These are phyloP conservation scores for Termitomyces sp. DNA, from an alignment of 768 basidiomycete genomes.

Conservation along the genomic window DNA sequence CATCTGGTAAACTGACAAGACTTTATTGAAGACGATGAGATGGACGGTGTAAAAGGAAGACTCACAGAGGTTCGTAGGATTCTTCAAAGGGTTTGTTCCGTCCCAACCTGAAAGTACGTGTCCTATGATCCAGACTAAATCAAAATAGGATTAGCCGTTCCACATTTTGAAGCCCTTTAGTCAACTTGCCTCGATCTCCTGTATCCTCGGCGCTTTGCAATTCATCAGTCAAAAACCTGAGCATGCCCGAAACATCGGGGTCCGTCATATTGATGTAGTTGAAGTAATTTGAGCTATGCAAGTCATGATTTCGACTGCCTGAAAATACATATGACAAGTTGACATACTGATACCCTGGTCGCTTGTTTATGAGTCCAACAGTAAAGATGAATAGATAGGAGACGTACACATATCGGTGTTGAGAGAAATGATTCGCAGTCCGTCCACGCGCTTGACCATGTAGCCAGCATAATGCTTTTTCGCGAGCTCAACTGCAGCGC, in stretches of 20 bases:
- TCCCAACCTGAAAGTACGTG: slow-evolving; percentile 69
- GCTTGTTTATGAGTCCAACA: not conserved
- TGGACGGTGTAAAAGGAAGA: not conserved
- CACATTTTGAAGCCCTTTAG: not conserved
- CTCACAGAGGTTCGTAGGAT: slow-evolving; percentile 71
- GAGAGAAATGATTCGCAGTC: slow-evolving; percentile 67
- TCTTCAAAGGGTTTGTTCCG: slow-evolving; percentile 57
- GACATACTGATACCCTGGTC: slow-evolving; percentile 33
- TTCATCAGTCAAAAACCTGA: slow-evolving; percentile 75
- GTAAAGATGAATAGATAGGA: not conserved
- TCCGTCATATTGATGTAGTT: slow-evolving; percentile 73
- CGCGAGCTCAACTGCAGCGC: slow-evolving; percentile 51
- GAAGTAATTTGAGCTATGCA: slow-evolving; percentile 61
- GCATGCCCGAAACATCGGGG: slow-evolving; percentile 71
- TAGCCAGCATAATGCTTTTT: slow-evolving; percentile 71
- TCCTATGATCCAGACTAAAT: slow-evolving; percentile 47
- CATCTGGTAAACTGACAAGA: slow-evolving; percentile 35
- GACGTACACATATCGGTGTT: slow-evolving; percentile 74
- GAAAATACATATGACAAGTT: not conserved
- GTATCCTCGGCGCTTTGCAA: slow-evolving; percentile 75
- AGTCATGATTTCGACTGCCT: not conserved
- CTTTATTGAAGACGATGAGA: not conserved
- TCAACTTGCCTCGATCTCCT: slow-evolving; percentile 55
- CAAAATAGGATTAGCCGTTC: slow-evolving; percentile 36
- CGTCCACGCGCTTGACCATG: slow-evolving; percentile 63